Evolutionary conservation across 371 early-diverging fungal species (phyloP).

Genomic region (Smittium culicis): DNA sequence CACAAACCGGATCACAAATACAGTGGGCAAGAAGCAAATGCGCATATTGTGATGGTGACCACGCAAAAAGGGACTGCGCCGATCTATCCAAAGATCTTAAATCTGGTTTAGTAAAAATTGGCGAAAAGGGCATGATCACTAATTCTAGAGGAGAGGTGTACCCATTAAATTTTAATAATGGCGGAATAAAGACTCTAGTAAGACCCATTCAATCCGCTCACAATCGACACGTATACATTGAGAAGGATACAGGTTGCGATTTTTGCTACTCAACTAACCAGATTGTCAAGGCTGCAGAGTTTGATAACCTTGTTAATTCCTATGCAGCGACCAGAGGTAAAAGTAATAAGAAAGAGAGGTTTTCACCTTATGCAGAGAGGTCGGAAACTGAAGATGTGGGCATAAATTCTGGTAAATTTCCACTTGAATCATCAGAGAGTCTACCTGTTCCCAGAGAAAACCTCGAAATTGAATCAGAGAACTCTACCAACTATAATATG

Average conservation of each 20-base stretch:
- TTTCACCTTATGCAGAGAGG: not conserved
- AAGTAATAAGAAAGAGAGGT: not conserved
- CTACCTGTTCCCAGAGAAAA: too few relatives aligned
- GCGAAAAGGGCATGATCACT: not conserved
- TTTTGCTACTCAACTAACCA: not conserved
- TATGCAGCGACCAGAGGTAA: not conserved
- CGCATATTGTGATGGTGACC: not conserved
- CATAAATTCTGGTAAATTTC: too few relatives aligned
- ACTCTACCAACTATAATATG: too few relatives aligned
- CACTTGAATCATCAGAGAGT: too few relatives aligned
- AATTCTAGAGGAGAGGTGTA: not conserved
- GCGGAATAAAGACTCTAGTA: not conserved
- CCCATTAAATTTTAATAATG: not conserved
- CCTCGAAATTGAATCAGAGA: too few relatives aligned
- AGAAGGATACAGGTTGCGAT: too few relatives aligned
- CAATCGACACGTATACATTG: not conserved
- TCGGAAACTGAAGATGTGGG: too few relatives aligned
- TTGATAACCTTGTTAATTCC: not conserved
- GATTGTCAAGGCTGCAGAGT: not conserved
- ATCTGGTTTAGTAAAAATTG: not conserved
- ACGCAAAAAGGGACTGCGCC: slow-evolving; percentile 2
- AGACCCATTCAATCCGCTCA: not conserved
- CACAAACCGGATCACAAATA: too few relatives aligned
- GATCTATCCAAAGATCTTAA: not conserved
- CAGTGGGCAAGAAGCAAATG: not conserved